phyloP scores from a whole-genome alignment of 257 asterid species.

The Gentiana dahurica region DNA sequence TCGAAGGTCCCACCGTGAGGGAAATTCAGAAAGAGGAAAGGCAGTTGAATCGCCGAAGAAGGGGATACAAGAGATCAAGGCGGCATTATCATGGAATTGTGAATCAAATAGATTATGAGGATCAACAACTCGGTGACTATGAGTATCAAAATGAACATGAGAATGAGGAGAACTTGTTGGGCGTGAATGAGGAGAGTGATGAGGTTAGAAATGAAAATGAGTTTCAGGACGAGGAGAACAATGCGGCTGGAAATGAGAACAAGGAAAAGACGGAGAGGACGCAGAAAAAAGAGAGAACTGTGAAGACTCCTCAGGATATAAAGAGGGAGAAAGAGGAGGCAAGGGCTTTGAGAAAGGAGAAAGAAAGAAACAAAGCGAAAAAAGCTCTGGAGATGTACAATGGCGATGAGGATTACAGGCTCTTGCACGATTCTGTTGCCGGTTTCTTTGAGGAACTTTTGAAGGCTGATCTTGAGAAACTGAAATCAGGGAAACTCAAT shows the following conservation, averaged over 20 bases:
- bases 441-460: slow-evolving; percentile 28
- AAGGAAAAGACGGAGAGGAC: too few species aligned
- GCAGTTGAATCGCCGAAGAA: not conserved
- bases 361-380: slow-evolving; percentile 19
- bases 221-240: too few species aligned
- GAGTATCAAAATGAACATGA: too few species aligned
- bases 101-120: too few species aligned
- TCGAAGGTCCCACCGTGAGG: slow-evolving; percentile 15
- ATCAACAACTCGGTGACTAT: too few species aligned
- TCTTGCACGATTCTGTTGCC: slow-evolving; percentile 30
- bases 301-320: slow-evolving; percentile 13
- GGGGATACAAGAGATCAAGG: not conserved
- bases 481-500: slow-evolving; percentile 17
- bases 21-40: slow-evolving; percentile 1
- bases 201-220: too few species aligned
- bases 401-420: slow-evolving; percentile 24
- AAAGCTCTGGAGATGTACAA: slow-evolving; percentile 26
- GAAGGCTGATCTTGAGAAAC: slow-evolving; percentile 27
- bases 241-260: too few species aligned
- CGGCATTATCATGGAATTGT: not conserved
- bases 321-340: slow-evolving; percentile 23
- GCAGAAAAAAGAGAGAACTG: slow-evolving; percentile 1
- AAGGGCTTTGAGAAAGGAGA: slow-evolving; percentile 21
- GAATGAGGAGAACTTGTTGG: too few species aligned
- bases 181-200: too few species aligned